phyloP scores from a whole-genome alignment of 768 basidiomycete species.

The Cystobasidium ongulense region DNA sequence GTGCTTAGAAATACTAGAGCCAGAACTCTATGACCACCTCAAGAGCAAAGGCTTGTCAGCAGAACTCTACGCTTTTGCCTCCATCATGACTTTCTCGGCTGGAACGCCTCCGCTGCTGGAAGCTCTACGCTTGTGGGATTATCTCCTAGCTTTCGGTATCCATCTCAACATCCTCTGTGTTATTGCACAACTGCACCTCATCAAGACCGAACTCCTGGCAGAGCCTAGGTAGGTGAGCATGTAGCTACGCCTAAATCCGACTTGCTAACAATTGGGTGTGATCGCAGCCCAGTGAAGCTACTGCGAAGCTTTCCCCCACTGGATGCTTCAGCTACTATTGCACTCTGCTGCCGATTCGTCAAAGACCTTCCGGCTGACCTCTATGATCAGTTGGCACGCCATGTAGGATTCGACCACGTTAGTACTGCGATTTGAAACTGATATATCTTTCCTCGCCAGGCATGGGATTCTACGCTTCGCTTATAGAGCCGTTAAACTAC shows the following conservation, averaged over 20 bases:
- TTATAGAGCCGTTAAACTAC: not conserved
- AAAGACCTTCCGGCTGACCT: slow-evolving; percentile 77
- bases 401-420: slow-evolving; percentile 44
- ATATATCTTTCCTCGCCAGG: not conserved
- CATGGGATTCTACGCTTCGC: not conserved
- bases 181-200: slow-evolving; percentile 84
- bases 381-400: slow-evolving; percentile 79
- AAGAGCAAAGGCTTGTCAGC: slow-evolving; percentile 85
- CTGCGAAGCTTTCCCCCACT: slow-evolving; percentile 88
- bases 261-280: too few relatives aligned
- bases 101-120: slow-evolving; percentile 94
- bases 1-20: slow-evolving; percentile 84
- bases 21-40: slow-evolving; percentile 69
- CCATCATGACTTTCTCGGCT: slow-evolving; percentile 87
- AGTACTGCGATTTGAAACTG: not conserved
- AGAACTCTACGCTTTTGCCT: slow-evolving; percentile 95
- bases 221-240: slow-evolving; percentile 54
- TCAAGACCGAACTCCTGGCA: slow-evolving; percentile 81
- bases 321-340: slow-evolving; percentile 75
- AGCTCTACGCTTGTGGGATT: slow-evolving; percentile 93
- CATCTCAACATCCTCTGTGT: slow-evolving; percentile 95
- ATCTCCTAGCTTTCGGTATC: slow-evolving; percentile 88
- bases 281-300: slow-evolving; percentile 76
- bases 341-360: slow-evolving; percentile 86
- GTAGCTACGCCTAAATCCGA: not conserved